phyloP scores from a whole-genome alignment of 1,284 basidiomycete genomes.

The Naganishia liquefaciens region DNA sequence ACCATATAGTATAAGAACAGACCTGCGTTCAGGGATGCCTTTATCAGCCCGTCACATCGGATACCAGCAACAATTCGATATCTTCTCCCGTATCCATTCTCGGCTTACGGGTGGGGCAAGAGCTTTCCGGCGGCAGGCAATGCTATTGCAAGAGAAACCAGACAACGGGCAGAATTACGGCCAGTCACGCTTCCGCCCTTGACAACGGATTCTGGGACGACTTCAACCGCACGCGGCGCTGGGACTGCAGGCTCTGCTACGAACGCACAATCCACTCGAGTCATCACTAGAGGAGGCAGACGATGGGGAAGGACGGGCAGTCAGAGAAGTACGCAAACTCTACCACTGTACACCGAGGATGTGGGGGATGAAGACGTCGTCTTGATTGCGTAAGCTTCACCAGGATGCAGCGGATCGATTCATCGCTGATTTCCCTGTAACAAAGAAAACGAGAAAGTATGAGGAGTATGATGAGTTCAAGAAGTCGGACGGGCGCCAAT shows the following conservation, averaged over 20 bases:
- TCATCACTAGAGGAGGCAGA: conserved; percentile 31
- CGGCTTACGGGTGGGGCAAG: conserved; percentile 4
- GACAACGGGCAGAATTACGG: conserved; percentile 11
- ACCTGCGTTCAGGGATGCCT: conserved; percentile 14
- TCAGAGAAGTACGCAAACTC: conserved; percentile 31
- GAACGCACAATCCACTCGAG: neutral
- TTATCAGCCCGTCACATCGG: conserved; percentile 16
- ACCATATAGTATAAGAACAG: conserved; percentile 6
- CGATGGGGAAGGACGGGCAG: conserved; percentile 32
- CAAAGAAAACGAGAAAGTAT: conserved; percentile 36
- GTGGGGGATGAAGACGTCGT: conserved; percentile 34
- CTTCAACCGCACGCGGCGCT: neutral
- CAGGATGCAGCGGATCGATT: neutral
- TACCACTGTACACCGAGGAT: conserved; percentile 33
- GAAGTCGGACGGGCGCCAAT: conserved; percentile 11
- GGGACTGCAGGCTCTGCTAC: neutral
- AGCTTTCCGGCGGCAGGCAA: neutral
- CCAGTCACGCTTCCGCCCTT: conserved; percentile 23
- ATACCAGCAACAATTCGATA: conserved; percentile 23
- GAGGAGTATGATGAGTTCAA: conserved; percentile 18
- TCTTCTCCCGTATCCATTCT: conserved; percentile 24
- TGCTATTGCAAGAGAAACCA: conserved; percentile 1
- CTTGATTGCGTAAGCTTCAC: conserved; percentile 29
- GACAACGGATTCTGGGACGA: neutral
- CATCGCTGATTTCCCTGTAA: neutral